Conservation (phyloP, 176 grass and related monocot species). For the Bolboschoenus planiculmis region DNA sequence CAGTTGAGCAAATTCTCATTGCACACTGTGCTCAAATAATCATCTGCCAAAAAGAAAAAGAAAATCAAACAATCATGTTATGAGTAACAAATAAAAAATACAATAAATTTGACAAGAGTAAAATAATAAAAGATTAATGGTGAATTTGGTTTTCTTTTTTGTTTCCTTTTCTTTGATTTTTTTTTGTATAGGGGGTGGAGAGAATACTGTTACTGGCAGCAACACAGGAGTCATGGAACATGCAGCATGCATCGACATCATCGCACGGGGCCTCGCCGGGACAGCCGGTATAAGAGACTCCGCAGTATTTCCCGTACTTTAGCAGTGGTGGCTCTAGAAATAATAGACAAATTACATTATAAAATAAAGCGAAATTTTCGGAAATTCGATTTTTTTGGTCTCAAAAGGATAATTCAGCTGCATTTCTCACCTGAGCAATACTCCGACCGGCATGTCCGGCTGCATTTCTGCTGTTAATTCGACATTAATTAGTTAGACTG, state of each 20-base stretch:
- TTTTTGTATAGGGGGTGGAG: not conserved
- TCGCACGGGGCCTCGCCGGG: conserved; percentile 73
- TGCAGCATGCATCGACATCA: conserved; percentile 86
- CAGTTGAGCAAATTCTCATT: conserved; percentile 82
- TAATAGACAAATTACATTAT: not conserved
- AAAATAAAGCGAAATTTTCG: not conserved
- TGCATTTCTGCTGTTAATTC: conserved; percentile 44
- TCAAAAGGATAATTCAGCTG: not conserved
- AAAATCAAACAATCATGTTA: not conserved
- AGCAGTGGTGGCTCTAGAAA: conserved; percentile 49
- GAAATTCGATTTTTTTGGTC: not conserved
- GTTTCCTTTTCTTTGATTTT: not conserved
- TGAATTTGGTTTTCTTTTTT: not conserved
- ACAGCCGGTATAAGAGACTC: conserved; percentile 65
- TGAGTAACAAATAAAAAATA: not conserved
- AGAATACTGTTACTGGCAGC: conserved; percentile 37
- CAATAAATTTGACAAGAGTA: not conserved
- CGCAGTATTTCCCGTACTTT: conserved; percentile 88
- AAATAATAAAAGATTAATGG: not conserved
- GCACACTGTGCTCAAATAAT: conserved; percentile 77
- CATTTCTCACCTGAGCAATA: conserved; percentile 56
- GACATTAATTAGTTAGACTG: not conserved
- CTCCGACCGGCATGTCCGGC: conserved; percentile 61
- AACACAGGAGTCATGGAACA: conserved; percentile 81
- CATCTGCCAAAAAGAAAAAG: conserved; percentile 36